Evolutionary conservation across 2,329 filamentous ascomycete species (phyloP), one percentile per base, ranked within the genome.

Genomic region (Dactylellina cionopaga): DNA sequence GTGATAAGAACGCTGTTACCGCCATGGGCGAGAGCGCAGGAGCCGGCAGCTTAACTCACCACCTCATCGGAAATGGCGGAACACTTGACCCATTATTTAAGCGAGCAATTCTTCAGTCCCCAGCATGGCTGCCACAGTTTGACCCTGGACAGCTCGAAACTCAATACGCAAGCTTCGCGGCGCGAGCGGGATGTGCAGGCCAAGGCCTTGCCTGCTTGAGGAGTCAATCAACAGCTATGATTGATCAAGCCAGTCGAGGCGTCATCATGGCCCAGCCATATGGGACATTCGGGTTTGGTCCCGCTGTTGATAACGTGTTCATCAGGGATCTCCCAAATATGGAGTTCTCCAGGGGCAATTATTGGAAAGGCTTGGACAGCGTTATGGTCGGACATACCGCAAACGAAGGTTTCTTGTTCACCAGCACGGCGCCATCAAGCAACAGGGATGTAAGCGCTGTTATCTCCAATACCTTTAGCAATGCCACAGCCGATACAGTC

Each of bases 11-110:
- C 2, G 74, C 78, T 2, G 83, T 86, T 4, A 84, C 82, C 0
- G 83, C 83, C 3, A 83, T 83, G 80, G 85, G 84, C 1, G 82
- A 85, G 74, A 84, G 82, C 6, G 84, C 84, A 0, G 84, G 85
- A 0, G 85, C 83, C 0, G 81, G 82, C 0, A 84, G 82, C 3
- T 82, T 86, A 54, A 75, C 85, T 51, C 83, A 85, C 60, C 84
- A 85, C 55, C 77, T 85, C 6, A 80, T 82, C n/a, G 80, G 81
- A 0, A 77, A 82, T 22, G 81, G 82, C 0, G 83, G 83, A 1
- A 78, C 77, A 3, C 76, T 80, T 13, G 79, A 83, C 46, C 83
- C 83, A 1, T 77, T 83, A 1, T 85, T 85, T 77, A 77, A 74
- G 19, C 76, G 76, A 58, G 80, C 76, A 22, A 78, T 80, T 46